Evolutionary conservation across 2,329 filamentous ascomycete genomes (phyloP), one percentile per base, ranked within the genome.

Genomic region (Huntiella bhutanensis): DNA sequence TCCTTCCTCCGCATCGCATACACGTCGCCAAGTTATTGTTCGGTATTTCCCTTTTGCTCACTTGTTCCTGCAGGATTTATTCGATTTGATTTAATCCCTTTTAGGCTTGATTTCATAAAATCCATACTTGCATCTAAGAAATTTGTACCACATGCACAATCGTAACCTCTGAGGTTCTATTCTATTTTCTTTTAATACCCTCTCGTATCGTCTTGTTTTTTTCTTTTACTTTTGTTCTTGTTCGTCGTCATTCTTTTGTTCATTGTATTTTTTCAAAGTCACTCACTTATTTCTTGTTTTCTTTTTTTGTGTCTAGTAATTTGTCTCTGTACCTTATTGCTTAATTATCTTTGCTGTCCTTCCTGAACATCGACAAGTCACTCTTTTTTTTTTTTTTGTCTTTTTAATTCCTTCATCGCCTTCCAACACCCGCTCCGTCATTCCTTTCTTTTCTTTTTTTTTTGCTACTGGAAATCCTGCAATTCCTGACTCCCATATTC

Each of bases 321-420:
- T 43, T 34, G 17, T 41, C 36, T 34, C n/a, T 36, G 11, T 15
- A 16, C 17, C 35, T 38, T 28, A 28, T 17, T 19, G 11, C 13
- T 12, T 34, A 32, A 34, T 28, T 43, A 16, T 15, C 15, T 10
- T 8, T 16, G 16, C 7, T 12, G 15, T 16, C 41, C 32, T n/a
- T 32, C 16, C 10, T 19, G 7, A 28, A 16, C n/a, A 32, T 10
- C 22, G 17, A 36, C 36, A 33, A 15, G 34, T 17, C 12, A n/a
- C 37, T 40, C 34, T 34, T 43, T 16, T 34, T 41, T 40, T 37
- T 38, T 17, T 45, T 49, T 43, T 41, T 28, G n/a, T 22, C 38
- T 12, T 41, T 13, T 22, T 33, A 17, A 10, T 42, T n/a, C 15
- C 41, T 36, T 13, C 34, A 34, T 35, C 15, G 35, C 36, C 16